A percentile compares a stretch with the other conserved stretches of the same genome.
phyloP scores from a whole-genome alignment of 108 stramenopile genomes.

The Skeletonema marinoi region DNA sequence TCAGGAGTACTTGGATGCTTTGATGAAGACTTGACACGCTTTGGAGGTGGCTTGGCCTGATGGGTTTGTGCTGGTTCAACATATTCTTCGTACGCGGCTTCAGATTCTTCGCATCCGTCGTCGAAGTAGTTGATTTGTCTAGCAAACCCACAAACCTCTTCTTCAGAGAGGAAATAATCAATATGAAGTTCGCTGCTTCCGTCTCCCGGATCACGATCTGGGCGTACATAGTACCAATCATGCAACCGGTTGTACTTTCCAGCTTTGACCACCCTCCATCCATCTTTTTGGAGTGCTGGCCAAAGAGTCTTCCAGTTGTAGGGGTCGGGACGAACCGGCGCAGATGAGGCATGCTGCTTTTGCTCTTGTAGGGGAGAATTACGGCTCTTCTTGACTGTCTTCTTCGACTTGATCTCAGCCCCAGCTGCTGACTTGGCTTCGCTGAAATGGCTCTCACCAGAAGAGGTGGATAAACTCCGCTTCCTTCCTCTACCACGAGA shows the following conservation, averaged over 20 bases:
- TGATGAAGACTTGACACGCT: neutral
- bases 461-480: neutral
- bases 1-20: constrained; percentile 17
- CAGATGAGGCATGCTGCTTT: neutral
- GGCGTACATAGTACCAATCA: constrained; percentile 48
- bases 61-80: neutral
- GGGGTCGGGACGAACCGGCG: constrained; percentile 2
- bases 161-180: constrained; percentile 36
- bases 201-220: constrained; percentile 28
- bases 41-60: neutral
- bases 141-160: constrained; percentile 27
- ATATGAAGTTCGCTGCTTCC: constrained; percentile 14
- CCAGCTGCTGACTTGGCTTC: neutral
- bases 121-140: neutral
- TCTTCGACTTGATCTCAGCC: neutral
- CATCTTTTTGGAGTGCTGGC: constrained; percentile 21
- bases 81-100: neutral
- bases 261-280: constrained; percentile 29
- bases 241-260: constrained; percentile 25
- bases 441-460: neutral
- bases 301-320: constrained; percentile 17
- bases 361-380: neutral
- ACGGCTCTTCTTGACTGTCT: neutral
- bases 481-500: neutral
- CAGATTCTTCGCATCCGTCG: neutral